These are phyloP conservation scores for Blepharisma japonicum DNA, from an alignment of 73 alveolate species.

Conservation along the genomic window DNA sequence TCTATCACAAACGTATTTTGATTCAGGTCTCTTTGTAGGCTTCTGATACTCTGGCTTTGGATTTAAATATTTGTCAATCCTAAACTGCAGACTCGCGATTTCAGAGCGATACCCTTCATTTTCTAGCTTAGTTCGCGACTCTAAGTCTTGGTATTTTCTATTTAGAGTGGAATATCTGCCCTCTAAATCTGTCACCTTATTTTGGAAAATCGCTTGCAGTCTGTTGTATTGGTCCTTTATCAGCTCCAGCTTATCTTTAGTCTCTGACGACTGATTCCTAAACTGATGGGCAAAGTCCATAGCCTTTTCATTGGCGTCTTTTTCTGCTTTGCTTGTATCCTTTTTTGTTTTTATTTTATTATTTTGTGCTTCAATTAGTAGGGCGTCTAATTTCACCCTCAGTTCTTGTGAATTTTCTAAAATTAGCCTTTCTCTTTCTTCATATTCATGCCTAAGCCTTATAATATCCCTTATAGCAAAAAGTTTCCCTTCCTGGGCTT, in stretches of 20 bases:
- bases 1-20: too few species aligned
- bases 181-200: background rate
- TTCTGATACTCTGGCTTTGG: background rate
- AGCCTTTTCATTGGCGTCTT: constrained; percentile 1
- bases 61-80: background rate
- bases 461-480: constrained; percentile 10
- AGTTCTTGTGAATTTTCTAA: background rate
- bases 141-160: background rate
- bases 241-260: constrained; percentile 3
- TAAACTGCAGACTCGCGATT: background rate
- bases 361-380: background rate
- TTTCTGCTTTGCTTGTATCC: background rate
- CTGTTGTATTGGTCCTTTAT: background rate
- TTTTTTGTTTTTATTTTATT: background rate
- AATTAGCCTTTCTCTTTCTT: background rate
- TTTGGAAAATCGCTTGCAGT: background rate
- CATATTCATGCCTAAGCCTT: constrained; percentile 7
- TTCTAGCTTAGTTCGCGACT: background rate
- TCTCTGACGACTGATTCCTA: background rate
- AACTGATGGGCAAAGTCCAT: constrained; percentile 26
- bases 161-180: background rate
- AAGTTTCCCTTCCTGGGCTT: constrained; percentile 23
- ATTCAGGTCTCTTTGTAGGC: too few species aligned
- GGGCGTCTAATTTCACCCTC: background rate
- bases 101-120: background rate